Base-by-base conservation (phyloP, 2,329 filamentous ascomycete species). In the Phyllachora maydis region DNA sequence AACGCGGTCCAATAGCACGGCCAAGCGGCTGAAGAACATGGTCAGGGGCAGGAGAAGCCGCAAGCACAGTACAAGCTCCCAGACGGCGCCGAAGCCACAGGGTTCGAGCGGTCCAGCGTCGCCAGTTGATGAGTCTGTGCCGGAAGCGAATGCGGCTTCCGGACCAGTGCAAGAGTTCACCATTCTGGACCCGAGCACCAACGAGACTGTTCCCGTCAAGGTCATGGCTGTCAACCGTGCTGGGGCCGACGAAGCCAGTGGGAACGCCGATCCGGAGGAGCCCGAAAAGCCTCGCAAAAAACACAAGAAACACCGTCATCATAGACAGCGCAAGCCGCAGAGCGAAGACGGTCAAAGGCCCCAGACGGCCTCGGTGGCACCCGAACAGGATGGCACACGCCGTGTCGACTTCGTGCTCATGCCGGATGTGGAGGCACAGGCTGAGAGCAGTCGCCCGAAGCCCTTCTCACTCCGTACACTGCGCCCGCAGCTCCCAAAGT, bases 11-110 rank as follows among this genome's bases (percentile, higher is more conserved):
- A 33, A 30, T n/a, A n/a, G n/a, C 11, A 68, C 61, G 0, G 62
- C 65, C 1, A 72, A 68, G 37, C 62, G 63, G 27, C 61, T 77
- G 39, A 73, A 64, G 45, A 52, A 64, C 25, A 68, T 65, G 25
- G 61, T 78, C 36, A 35, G 28, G 37, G 53, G 63, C 24, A 55
- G 59, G 27, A 62, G 66, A 40, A 76, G 71, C 45, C 74, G 68
- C 3, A 75, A 64, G 33, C 54, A 54, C 20, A n/a, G n/a, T n/a
- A n/a, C n/a, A n/a, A n/a, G n/a, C n/a, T n/a, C n/a, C n/a, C n/a
- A n/a, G n/a, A n/a, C n/a, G n/a, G n/a, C n/a, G n/a, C n/a, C n/a
- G n/a, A n/a, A 71, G 64, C 38, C 4, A 11, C 20, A 21, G 25
- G 14, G 14, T n/a, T n/a, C n/a, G n/a, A n/a, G n/a, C n/a, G n/a